A percentile compares a stretch with the other conserved stretches of the same genome.
phyloP scores from a whole-genome alignment of 2,329 filamentous ascomycete genomes.

The Xylaria sp. region DNA sequence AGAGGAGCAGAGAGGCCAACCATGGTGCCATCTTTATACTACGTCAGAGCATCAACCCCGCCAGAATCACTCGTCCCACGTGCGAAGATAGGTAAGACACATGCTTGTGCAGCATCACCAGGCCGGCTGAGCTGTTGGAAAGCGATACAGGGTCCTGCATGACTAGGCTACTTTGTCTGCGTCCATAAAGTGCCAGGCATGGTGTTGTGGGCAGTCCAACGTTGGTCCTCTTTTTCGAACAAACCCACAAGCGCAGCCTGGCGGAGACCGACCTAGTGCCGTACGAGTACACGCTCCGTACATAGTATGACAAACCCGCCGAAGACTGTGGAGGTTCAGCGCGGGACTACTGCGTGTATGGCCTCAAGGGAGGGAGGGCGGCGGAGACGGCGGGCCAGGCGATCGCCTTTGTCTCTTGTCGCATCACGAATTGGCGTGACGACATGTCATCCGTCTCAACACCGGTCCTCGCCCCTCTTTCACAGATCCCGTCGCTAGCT shows the following conservation, averaged over 20 bases:
- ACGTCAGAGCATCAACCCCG: neutral
- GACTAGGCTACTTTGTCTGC: constrained; percentile 4
- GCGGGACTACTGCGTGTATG: neutral
- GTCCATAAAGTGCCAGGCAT: constrained; percentile 7
- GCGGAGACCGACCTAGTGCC: constrained; percentile 18
- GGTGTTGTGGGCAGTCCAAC: constrained; percentile 19
- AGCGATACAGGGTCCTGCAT: constrained; percentile 19
- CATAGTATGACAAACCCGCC: constrained; percentile 25
- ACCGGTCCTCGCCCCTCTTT: neutral
- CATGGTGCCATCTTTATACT: constrained; percentile 15
- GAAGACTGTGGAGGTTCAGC: constrained; percentile 25
- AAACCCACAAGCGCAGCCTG: constrained; percentile 14
- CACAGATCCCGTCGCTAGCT: neutral
- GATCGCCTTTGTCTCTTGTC: neutral
- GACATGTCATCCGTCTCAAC: neutral
- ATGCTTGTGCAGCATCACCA: constrained; percentile 12
- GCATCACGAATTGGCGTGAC: neutral
- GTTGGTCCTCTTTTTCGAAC: constrained; percentile 12
- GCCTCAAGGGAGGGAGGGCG: neutral
- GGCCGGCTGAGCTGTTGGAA: neutral
- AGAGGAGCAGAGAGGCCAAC: neutral
- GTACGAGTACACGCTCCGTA: constrained; percentile 24
- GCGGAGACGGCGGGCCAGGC: neutral
- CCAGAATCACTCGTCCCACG: neutral
- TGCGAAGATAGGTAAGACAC: constrained; percentile 5